phyloP scores from a whole-genome alignment of 768 basidiomycete species.

The Pleurotus ostreatus region DNA sequence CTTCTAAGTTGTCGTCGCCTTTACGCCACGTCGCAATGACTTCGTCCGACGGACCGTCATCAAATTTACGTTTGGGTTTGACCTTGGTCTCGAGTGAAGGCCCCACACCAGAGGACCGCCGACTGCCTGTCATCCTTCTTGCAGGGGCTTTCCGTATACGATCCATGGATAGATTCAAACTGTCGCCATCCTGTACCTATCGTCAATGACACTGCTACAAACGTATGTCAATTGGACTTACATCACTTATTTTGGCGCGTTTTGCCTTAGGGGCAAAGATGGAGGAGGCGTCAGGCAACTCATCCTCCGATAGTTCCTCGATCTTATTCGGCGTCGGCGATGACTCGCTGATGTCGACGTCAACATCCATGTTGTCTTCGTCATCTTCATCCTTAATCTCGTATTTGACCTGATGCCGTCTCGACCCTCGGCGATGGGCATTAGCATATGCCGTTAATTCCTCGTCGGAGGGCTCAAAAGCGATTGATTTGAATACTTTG shows the following conservation, averaged over 20 bases:
- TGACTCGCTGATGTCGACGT: constrained; percentile 21
- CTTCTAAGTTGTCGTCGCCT: constrained; percentile 58
- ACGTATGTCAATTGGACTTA: constrained; percentile 10
- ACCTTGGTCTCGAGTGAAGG: constrained; percentile 16
- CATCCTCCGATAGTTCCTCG: constrained; percentile 45
- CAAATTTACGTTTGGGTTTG: constrained; percentile 21
- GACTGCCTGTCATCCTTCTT: constrained; percentile 23
- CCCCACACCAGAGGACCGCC: constrained; percentile 8
- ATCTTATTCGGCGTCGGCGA: constrained; percentile 22
- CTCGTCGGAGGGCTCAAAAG: constrained; percentile 66
- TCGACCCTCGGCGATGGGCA: constrained; percentile 23
- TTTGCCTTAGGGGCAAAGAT: constrained; percentile 23
- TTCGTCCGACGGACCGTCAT: constrained; percentile 34
- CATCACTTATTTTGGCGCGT: constrained; percentile 27
- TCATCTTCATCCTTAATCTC: constrained; percentile 18
- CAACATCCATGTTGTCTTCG: constrained; percentile 13
- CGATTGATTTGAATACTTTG: constrained; percentile 55
- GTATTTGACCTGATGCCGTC: constrained; percentile 9
- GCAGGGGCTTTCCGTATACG: constrained; percentile 12
- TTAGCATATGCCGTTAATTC: constrained; percentile 43
- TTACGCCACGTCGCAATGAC: constrained; percentile 52
- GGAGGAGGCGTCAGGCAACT: constrained; percentile 44
- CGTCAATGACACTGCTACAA: too few species aligned
- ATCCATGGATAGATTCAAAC: constrained; percentile 15
- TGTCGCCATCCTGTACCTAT: constrained; percentile 13